Conservation (phyloP, 192 early-diverging fungal genomes). For the Mortierella hygrophila region DNA sequence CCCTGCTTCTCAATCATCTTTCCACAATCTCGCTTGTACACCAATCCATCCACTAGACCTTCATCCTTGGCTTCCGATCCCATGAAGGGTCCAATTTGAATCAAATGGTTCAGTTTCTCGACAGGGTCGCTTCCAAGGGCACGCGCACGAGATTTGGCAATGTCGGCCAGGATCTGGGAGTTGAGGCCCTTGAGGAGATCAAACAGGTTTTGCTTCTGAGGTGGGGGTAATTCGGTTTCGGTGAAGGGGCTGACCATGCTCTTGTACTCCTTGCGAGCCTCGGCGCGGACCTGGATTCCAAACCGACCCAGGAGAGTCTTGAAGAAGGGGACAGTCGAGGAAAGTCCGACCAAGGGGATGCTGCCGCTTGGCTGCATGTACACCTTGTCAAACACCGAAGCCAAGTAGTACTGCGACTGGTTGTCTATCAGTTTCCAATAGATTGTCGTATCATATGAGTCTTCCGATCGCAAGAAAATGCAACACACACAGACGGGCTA, state of each 20-base stretch:
- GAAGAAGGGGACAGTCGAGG: constrained; percentile 64
- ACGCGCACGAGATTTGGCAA: constrained; percentile 56
- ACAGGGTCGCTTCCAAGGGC: constrained; percentile 45
- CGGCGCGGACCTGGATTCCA: constrained; percentile 64
- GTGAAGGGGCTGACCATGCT: constrained; percentile 64
- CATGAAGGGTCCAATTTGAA: constrained; percentile 69
- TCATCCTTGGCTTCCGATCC: constrained; percentile 61
- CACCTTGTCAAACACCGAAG: constrained; percentile 74
- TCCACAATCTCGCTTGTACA: constrained; percentile 62
- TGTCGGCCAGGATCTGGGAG: constrained; percentile 63
- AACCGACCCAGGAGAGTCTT: constrained; percentile 69
- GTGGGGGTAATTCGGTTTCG: constrained; percentile 62
- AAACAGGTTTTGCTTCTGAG: constrained; percentile 70
- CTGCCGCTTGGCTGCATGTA: constrained; percentile 70
- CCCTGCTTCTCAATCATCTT: constrained; percentile 55
- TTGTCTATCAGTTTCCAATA: constrained; percentile 54
- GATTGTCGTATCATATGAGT: too few relatives aligned
- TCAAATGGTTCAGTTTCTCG: constrained; percentile 61
- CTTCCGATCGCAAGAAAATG: too few relatives aligned
- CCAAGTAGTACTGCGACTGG: constrained; percentile 75
- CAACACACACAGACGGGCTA: too few relatives aligned
- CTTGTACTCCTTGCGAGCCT: constrained; percentile 74
- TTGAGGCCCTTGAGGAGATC: constrained; percentile 68
- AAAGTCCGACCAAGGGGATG: constrained; percentile 72
- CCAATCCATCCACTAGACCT: constrained; percentile 66